These are phyloP conservation scores for Syzygium aromaticum DNA, from an alignment of 345 rosid genomes.

Conservation along the genomic window DNA sequence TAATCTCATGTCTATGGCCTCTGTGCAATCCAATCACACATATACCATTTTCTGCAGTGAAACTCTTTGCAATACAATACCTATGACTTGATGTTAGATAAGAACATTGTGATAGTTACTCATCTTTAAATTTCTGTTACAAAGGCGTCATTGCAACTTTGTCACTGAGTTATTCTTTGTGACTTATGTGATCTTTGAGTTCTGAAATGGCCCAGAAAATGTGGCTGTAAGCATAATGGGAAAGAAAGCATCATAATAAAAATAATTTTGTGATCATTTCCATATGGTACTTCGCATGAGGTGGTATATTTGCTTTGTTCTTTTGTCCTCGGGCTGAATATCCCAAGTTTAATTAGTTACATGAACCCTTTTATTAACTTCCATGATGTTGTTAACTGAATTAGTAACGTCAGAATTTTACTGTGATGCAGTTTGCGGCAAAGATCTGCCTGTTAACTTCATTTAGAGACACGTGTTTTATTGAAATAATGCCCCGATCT, in stretches of 20 bases:
- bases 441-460: constrained; percentile 95
- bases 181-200: background rate
- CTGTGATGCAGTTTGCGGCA: constrained; percentile 64
- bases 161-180: background rate
- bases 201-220: background rate
- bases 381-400: background rate
- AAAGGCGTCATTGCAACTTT: background rate
- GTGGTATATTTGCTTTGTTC: background rate
- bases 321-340: background rate
- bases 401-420: background rate
- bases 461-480: constrained; percentile 87
- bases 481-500: constrained; percentile 66
- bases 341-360: background rate
- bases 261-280: background rate
- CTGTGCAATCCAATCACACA: background rate
- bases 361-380: background rate
- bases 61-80: background rate
- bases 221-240: background rate
- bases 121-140: background rate
- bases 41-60: background rate
- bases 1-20: background rate
- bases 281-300: background rate
- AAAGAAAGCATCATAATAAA: background rate
- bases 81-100: background rate
- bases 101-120: background rate